Evolutionary conservation across 2,329 filamentous ascomycete genomes (phyloP).

Genomic region (Pseudogymnoascus sp.): DNA sequence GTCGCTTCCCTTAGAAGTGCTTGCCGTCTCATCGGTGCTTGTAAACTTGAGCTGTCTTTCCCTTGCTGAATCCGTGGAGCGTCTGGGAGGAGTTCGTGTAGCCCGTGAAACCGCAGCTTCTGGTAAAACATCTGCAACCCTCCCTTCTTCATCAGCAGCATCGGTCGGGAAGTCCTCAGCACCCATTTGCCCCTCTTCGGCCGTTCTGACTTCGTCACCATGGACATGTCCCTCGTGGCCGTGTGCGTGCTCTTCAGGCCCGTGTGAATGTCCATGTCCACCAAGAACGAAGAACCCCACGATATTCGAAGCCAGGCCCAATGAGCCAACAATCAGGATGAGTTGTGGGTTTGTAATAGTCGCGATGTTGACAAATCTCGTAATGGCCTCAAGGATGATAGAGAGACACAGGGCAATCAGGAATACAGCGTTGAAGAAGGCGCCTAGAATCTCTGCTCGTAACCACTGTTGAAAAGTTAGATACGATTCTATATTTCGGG

Average conservation of each 20-base stretch:
- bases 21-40: slow-evolving; percentile 22
- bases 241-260: slow-evolving; percentile 40
- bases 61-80: not conserved
- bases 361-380: slow-evolving; percentile 84
- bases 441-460: slow-evolving; percentile 91
- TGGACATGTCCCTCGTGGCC: slow-evolving; percentile 36
- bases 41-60: slow-evolving; percentile 23
- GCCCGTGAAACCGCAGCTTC: slow-evolving; percentile 50
- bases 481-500: not conserved
- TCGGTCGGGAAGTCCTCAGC: slow-evolving; percentile 30
- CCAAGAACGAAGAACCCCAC: slow-evolving; percentile 85
- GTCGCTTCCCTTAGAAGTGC: slow-evolving; percentile 16
- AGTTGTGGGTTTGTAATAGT: slow-evolving; percentile 77
- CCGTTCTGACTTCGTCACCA: slow-evolving; percentile 23
- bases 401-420: slow-evolving; percentile 92
- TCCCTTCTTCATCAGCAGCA: slow-evolving; percentile 48
- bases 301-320: slow-evolving; percentile 81
- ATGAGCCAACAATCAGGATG: slow-evolving; percentile 80
- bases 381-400: slow-evolving; percentile 90
- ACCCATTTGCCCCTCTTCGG: slow-evolving; percentile 29
- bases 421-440: slow-evolving; percentile 95
- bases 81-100: slow-evolving; percentile 23
- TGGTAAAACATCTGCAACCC: slow-evolving; percentile 53
- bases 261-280: slow-evolving; percentile 81
- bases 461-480: slow-evolving; percentile 59